Percentiles rank a stretch among this genome's conserved stretches.
Conservation (phyloP, 1,284 basidiomycete species). For the Pseudozyma sp. region DNA sequence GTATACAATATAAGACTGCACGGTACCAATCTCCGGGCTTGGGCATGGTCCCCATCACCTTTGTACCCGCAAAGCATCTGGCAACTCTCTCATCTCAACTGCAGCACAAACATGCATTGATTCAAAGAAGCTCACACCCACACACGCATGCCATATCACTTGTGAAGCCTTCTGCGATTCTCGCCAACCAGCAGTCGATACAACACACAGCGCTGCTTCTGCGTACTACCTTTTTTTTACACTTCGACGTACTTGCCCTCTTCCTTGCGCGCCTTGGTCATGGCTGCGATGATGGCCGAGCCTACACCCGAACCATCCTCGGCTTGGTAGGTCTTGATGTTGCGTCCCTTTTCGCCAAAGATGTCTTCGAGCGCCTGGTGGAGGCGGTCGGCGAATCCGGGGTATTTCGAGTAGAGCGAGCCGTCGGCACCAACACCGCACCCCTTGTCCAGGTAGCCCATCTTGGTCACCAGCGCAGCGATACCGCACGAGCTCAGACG, state of each 20-base stretch:
- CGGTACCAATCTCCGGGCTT: no score
- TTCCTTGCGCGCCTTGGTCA: conserved; percentile 62
- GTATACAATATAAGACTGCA: no score
- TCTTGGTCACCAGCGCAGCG: conserved; percentile 65
- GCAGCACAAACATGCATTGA: no score
- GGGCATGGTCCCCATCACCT: no score
- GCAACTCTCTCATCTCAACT: no score
- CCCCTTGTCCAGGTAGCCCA: conserved; percentile 62
- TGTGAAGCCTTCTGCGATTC: no score
- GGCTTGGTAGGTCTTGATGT: conserved; percentile 62
- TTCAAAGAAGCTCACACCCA: no score
- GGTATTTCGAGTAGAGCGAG: conserved; percentile 65
- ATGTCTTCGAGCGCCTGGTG: conserved; percentile 67
- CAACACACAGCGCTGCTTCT: not conserved
- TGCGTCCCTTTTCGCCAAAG: conserved; percentile 63
- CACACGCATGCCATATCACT: no score
- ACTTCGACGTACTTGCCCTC: conserved; percentile 54
- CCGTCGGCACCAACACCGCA: conserved; percentile 65
- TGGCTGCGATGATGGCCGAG: conserved; percentile 66
- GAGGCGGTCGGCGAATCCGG: conserved; percentile 62
- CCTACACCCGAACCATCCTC: conserved; percentile 67
- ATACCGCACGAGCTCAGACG: conserved; percentile 66
- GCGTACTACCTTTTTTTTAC: conserved; percentile 13
- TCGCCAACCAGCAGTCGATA: not conserved
- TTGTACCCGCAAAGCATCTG: no score